Evolutionary conservation across 2,329 filamentous ascomycete genomes (phyloP).

Genomic region (Grosmannia huntii): DNA sequence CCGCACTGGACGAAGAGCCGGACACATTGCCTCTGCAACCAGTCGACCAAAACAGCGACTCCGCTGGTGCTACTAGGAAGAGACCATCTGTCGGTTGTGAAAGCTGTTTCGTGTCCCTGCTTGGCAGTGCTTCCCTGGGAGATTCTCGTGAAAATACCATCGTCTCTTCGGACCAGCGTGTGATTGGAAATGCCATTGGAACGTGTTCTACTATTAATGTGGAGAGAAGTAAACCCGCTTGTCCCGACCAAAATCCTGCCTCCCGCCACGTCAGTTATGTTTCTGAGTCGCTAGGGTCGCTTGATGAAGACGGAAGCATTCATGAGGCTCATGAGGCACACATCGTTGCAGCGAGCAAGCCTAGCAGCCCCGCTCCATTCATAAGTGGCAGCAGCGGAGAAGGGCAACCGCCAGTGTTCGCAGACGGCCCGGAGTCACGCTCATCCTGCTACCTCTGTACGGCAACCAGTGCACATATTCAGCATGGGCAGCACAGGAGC

Average conservation of each 20-base stretch:
- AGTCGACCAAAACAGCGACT: not conserved
- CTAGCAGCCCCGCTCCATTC: not conserved
- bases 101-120: not conserved
- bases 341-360: slow-evolving; percentile 3
- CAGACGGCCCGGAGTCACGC: not conserved
- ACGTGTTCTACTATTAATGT: too few species aligned
- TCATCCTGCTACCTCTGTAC: not conserved
- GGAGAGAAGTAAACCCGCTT: not conserved
- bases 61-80: not conserved
- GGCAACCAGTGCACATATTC: not conserved
- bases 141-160: not conserved
- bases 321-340: slow-evolving; percentile 13
- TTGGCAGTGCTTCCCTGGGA: not conserved
- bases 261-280: not conserved
- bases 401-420: not conserved
- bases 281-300: slow-evolving; percentile 6
- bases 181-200: too few species aligned
- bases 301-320: slow-evolving; percentile 14
- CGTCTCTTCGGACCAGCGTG: not conserved
- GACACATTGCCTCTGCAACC: not conserved
- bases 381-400: not conserved
- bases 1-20: not conserved
- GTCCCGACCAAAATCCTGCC: not conserved
- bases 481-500: not conserved
- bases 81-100: not conserved